Evolutionary conservation across 768 basidiomycete species (phyloP), one percentile per base, ranked within the genome.

Genomic region (Glaciozyma martinii): DNA sequence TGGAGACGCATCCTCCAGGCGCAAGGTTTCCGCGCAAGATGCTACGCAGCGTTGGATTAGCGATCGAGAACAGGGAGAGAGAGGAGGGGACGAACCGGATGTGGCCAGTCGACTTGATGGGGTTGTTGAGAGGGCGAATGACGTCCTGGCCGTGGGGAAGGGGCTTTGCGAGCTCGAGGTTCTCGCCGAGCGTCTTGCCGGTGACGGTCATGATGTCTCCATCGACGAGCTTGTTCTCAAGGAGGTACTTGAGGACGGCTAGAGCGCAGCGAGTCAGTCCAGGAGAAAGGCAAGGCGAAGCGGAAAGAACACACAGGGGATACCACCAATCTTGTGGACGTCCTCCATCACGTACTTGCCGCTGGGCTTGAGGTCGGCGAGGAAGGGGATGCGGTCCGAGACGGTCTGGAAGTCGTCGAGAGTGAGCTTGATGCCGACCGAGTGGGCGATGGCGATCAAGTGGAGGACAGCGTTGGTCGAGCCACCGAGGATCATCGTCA

Each of bases 271-370:
- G 6, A 19, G 27, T 13, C 30, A 29, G 6, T 23, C 19, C 27
- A 23, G 50, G 49, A 25, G 27, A 40, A 6, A 10, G 49, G 42
- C 18, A 43, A n/a, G 25, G 29, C 23, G 23, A 40, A n/a, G 21
- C 12, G 18, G 21, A 18, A 10, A 29, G 40, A 23, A 80, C 87
- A 67, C 78, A 94, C 92, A 88, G 6, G 95, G 94, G 71, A 93
- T 92, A 62, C 94, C 95, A 61, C 95, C 95, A 63, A 98, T 86
- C 76, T 88, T 89, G 82, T 89, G 85, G 13, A 99, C 85, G 74
- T 98, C 89, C 78, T 93, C 92, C 91, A 98, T 95, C 72, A 98
- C 90, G 80, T 97, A 98, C 78, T 92, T 92, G 44, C 95, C 95
- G 68, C 89, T 91, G 1, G 95, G 95, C 76, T 93, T 95, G 70